These are phyloP conservation scores for Cantharellus anzutake DNA, from an alignment of 768 basidiomycete genomes.

Conservation along the genomic window DNA sequence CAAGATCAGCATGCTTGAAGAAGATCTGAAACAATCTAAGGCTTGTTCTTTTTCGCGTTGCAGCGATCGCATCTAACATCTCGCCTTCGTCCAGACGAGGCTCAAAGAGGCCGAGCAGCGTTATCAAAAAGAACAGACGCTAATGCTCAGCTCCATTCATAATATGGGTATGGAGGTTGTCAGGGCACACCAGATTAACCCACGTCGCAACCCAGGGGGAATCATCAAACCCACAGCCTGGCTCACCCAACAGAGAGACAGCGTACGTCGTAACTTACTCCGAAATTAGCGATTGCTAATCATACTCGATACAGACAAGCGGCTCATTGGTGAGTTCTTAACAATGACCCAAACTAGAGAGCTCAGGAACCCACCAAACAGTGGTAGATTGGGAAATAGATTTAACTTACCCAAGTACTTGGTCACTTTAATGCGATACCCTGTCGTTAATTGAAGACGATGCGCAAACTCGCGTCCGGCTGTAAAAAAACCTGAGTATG, in stretches of 20 bases:
- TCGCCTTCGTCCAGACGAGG: conserved; percentile 21
- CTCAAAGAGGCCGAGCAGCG: conserved; percentile 34
- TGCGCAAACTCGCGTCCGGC: no score
- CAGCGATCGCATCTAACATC: conserved; percentile 23
- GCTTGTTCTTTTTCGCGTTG: conserved; percentile 22
- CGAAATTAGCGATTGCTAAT: no score
- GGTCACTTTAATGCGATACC: no score
- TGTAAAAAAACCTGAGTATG: no score
- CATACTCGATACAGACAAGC: no score
- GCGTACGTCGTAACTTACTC: conserved; percentile 15
- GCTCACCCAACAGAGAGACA: conserved; percentile 47
- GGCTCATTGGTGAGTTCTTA: no score
- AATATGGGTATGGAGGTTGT: conserved; percentile 42
- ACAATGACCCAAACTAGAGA: no score
- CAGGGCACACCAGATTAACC: conserved; percentile 27
- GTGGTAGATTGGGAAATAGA: no score
- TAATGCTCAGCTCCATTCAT: conserved; percentile 65
- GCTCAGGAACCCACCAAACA: no score
- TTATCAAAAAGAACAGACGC: conserved; percentile 58
- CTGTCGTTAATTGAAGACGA: no score
- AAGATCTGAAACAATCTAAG: conserved; percentile 32
- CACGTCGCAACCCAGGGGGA: not conserved
- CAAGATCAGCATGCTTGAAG: conserved; percentile 45
- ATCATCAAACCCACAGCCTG: conserved; percentile 37
- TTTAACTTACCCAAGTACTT: no score